Evolutionary conservation across 202 grass and related monocot species (phyloP).

Genomic region (Setaria viridis): DNA sequence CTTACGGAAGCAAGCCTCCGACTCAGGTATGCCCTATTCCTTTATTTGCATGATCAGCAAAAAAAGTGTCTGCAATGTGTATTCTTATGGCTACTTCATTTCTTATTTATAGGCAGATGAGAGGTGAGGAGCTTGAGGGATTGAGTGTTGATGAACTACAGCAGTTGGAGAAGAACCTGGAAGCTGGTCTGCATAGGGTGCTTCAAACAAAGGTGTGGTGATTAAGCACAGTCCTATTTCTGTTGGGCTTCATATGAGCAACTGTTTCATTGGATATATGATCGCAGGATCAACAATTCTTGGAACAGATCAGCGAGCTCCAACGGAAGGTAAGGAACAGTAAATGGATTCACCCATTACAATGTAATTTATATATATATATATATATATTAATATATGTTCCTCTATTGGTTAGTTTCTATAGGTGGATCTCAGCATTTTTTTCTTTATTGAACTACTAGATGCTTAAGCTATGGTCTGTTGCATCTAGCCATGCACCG

Average conservation of each 20-base stretch:
- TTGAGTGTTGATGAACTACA: conserved; percentile 83
- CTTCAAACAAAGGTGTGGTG: conserved; percentile 70
- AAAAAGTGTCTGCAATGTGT: conserved; percentile 9
- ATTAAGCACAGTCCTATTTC: not conserved
- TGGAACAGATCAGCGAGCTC: conserved; percentile 78
- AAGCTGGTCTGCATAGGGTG: conserved; percentile 73
- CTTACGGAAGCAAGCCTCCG: conserved; percentile 65
- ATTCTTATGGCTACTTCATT: conserved; percentile 1
- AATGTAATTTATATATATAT: not conserved
- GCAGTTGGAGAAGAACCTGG: conserved; percentile 82
- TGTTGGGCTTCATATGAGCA: not conserved
- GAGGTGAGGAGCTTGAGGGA: conserved; percentile 91
- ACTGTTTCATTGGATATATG: conserved; percentile 20
- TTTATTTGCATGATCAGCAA: not conserved
- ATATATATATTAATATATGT: no score
- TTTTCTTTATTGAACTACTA: not conserved
- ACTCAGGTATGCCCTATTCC: conserved; percentile 52
- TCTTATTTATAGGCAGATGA: conserved; percentile 76
- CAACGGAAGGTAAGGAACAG: conserved; percentile 64
- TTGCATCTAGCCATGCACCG: not conserved
- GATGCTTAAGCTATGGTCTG: conserved; percentile 8
- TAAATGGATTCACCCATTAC: not conserved
- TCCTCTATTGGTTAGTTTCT: no score
- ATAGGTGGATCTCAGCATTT: not conserved
- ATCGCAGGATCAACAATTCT: conserved; percentile 77